Evolutionary conservation across 306 rosid species (phyloP).

Genomic region (Crotalaria pallida): DNA sequence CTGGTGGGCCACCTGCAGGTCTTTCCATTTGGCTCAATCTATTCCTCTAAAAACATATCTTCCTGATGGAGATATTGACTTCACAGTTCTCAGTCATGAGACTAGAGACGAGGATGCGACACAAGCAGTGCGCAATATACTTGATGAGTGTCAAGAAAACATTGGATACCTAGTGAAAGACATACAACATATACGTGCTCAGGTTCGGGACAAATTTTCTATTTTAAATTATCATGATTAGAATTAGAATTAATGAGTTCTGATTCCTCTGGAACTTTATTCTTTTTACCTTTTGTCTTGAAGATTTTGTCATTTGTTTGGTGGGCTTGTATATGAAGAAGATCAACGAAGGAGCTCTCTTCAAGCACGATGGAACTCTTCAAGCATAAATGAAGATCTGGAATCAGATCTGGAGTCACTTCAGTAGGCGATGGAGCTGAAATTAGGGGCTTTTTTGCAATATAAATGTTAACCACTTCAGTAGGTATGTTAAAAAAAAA

Average conservation of each 20-base stretch:
- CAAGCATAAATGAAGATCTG: no score
- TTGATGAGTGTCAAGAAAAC: slow-evolving; percentile 24
- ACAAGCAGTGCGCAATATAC: slow-evolving; percentile 29
- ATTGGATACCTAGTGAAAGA: slow-evolving; percentile 36
- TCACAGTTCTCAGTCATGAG: slow-evolving; percentile 47
- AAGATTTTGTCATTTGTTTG: background rate
- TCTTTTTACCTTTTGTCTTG: background rate
- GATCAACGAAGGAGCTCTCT: no score
- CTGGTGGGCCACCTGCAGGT: slow-evolving; percentile 43
- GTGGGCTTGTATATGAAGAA: background rate
- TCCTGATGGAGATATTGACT: slow-evolving; percentile 82
- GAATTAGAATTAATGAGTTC: background rate
- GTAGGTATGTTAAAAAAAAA: no score
- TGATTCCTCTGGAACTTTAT: background rate
- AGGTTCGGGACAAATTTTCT: slow-evolving; percentile 38
- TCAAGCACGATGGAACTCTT: no score
- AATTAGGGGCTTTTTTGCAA: no score
- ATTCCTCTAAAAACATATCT: slow-evolving; percentile 73
- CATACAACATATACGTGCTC: slow-evolving; percentile 41
- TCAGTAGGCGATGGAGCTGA: no score
- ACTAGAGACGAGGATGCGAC: slow-evolving; percentile 41
- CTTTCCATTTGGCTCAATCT: slow-evolving; percentile 60
- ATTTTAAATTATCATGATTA: background rate
- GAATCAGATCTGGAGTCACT: no score
- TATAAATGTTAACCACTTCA: no score